Conservation (phyloP, 73 alveolate genomes). For the Blepharisma japonicum region DNA sequence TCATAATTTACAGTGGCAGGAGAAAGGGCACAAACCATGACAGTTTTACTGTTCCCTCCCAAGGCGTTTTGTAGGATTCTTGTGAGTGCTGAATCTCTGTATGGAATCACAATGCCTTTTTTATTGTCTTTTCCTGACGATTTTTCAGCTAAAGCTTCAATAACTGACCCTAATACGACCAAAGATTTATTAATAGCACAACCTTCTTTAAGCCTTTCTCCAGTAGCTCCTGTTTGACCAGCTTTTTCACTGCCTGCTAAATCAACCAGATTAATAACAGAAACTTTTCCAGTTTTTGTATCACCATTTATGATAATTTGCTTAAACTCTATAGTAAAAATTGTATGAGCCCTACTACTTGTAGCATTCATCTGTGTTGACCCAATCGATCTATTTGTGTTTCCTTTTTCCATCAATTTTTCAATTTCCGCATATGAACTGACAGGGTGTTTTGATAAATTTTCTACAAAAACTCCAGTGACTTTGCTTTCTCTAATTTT, state of each 20-base stretch:
- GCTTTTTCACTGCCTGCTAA: slow-evolving; percentile 99
- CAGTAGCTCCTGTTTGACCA: slow-evolving; percentile 98
- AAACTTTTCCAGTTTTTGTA: slow-evolving; percentile 81
- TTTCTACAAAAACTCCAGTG: slow-evolving; percentile 95
- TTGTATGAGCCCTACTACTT: slow-evolving; percentile 88
- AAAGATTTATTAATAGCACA: slow-evolving; percentile 94
- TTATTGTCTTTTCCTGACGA: slow-evolving; percentile 75
- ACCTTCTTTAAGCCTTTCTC: slow-evolving; percentile 98
- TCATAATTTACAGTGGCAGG: slow-evolving; percentile 98
- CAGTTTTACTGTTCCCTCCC: slow-evolving; percentile 97
- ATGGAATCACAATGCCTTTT: slow-evolving; percentile 90
- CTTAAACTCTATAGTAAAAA: slow-evolving; percentile 91
- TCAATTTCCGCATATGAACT: slow-evolving; percentile 91
- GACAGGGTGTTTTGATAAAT: slow-evolving; percentile 91
- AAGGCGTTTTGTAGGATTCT: slow-evolving; percentile 97
- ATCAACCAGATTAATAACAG: slow-evolving; percentile 96
- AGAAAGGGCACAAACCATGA: slow-evolving; percentile 98
- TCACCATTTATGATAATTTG: slow-evolving; percentile 70
- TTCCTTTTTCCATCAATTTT: slow-evolving; percentile 95
- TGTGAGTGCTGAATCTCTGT: slow-evolving; percentile 97
- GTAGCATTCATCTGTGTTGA: slow-evolving; percentile 89
- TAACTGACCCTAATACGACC: slow-evolving; percentile 90
- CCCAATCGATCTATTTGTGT: slow-evolving; percentile 92
- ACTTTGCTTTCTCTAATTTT: slow-evolving; percentile 92
- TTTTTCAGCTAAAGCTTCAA: slow-evolving; percentile 90